Evolutionary conservation across 2,329 filamentous ascomycete species (phyloP).

Genomic region (Colletotrichum camelliae): DNA sequence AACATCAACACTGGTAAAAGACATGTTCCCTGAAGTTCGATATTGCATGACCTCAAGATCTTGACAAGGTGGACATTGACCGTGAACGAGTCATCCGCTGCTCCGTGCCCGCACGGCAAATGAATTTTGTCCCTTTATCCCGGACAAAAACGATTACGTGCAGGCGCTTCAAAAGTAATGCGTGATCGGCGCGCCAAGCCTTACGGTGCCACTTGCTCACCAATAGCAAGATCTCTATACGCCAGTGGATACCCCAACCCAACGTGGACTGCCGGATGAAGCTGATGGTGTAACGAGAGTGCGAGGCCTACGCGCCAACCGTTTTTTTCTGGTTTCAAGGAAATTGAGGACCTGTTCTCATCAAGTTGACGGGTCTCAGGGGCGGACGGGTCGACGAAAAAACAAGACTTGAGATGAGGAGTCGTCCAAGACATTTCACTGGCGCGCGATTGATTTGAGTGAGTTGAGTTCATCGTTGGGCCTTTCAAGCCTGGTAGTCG

Average conservation of each 20-base stretch:
- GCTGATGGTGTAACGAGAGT: background rate
- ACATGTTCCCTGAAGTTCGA: background rate
- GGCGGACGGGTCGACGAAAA: background rate
- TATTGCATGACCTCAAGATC: background rate
- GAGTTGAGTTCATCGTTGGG: background rate
- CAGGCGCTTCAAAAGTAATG: background rate
- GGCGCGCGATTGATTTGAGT: background rate
- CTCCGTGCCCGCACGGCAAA: background rate
- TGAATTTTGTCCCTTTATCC: background rate
- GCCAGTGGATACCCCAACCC: background rate
- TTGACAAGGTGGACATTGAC: background rate
- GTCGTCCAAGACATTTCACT: background rate
- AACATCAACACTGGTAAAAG: background rate
- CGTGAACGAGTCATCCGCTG: background rate
- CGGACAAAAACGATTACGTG: background rate
- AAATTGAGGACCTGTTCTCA: background rate
- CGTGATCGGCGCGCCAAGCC: conserved; percentile 3
- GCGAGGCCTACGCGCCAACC: background rate
- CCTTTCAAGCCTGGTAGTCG: background rate
- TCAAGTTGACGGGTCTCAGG: background rate
- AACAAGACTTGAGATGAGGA: rapidly evolving
- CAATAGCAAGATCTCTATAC: conserved; percentile 8
- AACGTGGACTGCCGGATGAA: background rate
- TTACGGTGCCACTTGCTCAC: background rate
- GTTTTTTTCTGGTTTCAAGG: background rate